These are phyloP conservation scores for Trapa bicornis DNA, from an alignment of 345 rosid species.

Conservation along the genomic window DNA sequence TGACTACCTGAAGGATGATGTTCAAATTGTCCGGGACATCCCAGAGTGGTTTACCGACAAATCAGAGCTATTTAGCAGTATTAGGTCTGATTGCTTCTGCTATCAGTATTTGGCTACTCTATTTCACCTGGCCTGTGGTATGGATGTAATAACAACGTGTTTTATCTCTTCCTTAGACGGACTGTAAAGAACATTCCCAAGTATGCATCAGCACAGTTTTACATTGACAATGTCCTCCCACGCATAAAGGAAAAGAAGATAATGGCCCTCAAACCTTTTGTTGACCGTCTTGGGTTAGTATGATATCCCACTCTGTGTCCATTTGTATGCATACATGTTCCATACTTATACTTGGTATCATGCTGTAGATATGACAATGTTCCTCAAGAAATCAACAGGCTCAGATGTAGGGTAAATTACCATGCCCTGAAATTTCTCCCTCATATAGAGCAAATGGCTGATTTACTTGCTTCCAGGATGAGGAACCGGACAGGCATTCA, in stretches of 20 bases:
- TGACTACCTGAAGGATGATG: conserved; percentile 85
- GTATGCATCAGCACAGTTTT: conserved; percentile 95
- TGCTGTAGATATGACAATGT: conserved; percentile 82
- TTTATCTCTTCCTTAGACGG: conserved; percentile 36
- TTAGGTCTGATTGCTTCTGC: conserved; percentile 38
- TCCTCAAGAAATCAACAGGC: conserved; percentile 91
- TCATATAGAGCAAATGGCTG: conserved; percentile 83
- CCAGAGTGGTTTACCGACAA: conserved; percentile 97
- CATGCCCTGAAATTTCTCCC: conserved; percentile 98
- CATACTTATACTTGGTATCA: conserved; percentile 10
- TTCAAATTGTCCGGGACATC: conserved; percentile 84
- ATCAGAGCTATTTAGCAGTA: conserved; percentile 79
- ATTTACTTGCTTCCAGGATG: conserved; percentile 83
- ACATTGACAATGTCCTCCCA: conserved; percentile 96
- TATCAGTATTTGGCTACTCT: neutral
- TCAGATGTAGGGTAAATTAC: conserved; percentile 95
- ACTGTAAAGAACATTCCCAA: conserved; percentile 99
- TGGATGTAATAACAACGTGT: conserved; percentile 9
- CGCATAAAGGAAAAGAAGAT: conserved; percentile 98
- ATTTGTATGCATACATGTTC: neutral
- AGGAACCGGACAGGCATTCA: conserved; percentile 82
- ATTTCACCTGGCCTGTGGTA: conserved; percentile 1
- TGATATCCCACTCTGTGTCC: conserved; percentile 1
- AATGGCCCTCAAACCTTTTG: conserved; percentile 98
- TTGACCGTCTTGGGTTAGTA: conserved; percentile 93